Conservation (phyloP, 129 eudicot genomes). For the Flaveria ramosissima region DNA sequence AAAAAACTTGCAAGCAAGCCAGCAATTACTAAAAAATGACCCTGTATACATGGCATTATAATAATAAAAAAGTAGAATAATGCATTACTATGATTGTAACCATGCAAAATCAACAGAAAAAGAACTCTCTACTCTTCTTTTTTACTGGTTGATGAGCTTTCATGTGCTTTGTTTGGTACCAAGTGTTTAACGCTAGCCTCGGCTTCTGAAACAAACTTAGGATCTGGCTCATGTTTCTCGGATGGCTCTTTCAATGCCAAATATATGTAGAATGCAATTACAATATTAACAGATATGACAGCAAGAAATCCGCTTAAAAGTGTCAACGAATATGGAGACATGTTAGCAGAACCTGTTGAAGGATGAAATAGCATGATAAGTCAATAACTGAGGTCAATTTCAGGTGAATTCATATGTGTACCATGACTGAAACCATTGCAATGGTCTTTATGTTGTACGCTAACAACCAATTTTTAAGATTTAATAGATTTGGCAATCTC, state of each 20-base stretch:
- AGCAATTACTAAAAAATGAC: not conserved
- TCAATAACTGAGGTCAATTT: not conserved
- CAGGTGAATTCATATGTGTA: not conserved
- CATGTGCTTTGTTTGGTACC: constrained; percentile 31
- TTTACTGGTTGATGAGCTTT: constrained; percentile 35
- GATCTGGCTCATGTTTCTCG: constrained; percentile 75
- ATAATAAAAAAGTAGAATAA: not conserved
- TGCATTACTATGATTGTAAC: constrained; percentile 6
- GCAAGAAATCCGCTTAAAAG: constrained; percentile 78
- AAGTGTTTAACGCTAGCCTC: constrained; percentile 60
- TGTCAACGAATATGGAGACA: constrained; percentile 67
- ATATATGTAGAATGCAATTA: constrained; percentile 69
- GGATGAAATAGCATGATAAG: not conserved
- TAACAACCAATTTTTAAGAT: not conserved
- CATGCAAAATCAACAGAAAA: not conserved
- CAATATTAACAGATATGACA: constrained; percentile 74
- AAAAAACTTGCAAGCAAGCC: constrained; percentile 3
- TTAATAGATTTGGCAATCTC: not conserved
- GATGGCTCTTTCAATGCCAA: constrained; percentile 84
- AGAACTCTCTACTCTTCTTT: constrained; percentile 43
- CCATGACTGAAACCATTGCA: not conserved
- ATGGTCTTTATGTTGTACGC: not conserved
- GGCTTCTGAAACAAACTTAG: constrained; percentile 78
- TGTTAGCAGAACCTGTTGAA: constrained; percentile 49
- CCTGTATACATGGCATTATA: not conserved